Evolutionary conservation across 23 red algal species (phyloP).

Genomic region (Gracilaria domingensis): DNA sequence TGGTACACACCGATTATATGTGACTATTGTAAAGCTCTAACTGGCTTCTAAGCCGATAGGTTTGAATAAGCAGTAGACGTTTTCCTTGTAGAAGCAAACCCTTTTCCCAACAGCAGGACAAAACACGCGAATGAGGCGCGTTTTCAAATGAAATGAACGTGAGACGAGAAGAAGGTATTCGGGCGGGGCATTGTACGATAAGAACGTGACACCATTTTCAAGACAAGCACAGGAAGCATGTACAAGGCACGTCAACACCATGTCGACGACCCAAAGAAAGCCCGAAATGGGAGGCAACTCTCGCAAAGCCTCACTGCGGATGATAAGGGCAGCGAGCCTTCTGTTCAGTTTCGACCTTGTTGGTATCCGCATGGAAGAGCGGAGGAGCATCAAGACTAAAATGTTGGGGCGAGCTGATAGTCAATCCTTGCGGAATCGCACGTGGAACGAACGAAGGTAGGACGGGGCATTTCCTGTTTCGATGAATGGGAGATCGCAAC

Average conservation of each 20-base stretch:
- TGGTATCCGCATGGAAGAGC: conserved; percentile 1
- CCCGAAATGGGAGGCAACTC: background rate
- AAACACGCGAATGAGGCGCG: background rate
- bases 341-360: background rate
- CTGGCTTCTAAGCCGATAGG: background rate
- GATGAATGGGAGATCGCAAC: conserved; percentile 34
- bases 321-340: conserved; percentile 16
- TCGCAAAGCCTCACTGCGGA: background rate
- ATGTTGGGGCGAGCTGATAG: conserved; percentile 14
- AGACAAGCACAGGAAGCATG: background rate
- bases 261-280: background rate
- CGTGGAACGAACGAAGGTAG: conserved; percentile 33
- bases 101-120: background rate
- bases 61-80: background rate
- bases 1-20: background rate
- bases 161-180: background rate
- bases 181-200: background rate
- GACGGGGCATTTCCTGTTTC: conserved; percentile 25
- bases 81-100: background rate
- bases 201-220: background rate
- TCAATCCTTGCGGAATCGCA: conserved; percentile 15
- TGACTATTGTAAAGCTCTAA: conserved; percentile 7
- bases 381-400: background rate
- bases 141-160: background rate
- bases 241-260: background rate